Evolutionary conservation across 805 yeast species (phyloP).

Genomic region (Starmerella potacharoeniae): DNA sequence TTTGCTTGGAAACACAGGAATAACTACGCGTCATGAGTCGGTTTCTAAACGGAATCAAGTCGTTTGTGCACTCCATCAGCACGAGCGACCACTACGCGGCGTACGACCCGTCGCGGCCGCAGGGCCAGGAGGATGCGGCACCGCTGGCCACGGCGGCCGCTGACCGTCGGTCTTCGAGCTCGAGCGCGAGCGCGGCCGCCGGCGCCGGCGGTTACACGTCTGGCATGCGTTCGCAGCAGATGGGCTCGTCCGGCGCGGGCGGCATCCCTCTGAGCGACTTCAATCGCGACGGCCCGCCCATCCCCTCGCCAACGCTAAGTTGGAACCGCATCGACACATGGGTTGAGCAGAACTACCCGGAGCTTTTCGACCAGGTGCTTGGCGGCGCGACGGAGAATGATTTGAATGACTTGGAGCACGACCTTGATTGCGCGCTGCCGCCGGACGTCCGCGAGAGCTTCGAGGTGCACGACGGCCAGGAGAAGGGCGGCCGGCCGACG

Average conservation of each 20-base stretch:
- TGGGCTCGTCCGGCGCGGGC: constrained; percentile 25
- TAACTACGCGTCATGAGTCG: constrained; percentile 22
- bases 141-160: constrained; percentile 17
- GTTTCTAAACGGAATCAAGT: constrained; percentile 24
- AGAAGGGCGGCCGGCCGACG: constrained; percentile 56
- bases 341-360: constrained; percentile 69
- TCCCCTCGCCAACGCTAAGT: constrained; percentile 57
- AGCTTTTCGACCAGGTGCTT: constrained; percentile 64
- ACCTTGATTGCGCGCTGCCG: constrained; percentile 64
- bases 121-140: constrained; percentile 18
- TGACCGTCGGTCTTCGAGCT: constrained; percentile 12
- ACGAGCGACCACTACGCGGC: constrained; percentile 33
- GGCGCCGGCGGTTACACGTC: constrained; percentile 26
- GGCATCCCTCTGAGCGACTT: constrained; percentile 41
- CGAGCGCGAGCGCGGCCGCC: constrained; percentile 5
- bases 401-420: constrained; percentile 70
- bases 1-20: background rate
- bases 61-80: constrained; percentile 31
- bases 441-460: constrained; percentile 69
- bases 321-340: constrained; percentile 87
- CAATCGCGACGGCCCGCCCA: constrained; percentile 31
- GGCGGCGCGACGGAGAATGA: constrained; percentile 74
- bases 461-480: constrained; percentile 85
- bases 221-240: constrained; percentile 29
- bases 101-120: constrained; percentile 24